A percentile compares a stretch with the other conserved stretches of the same genome.
These are phyloP conservation scores for Parasarocladium wereldwijsianum DNA, from an alignment of 2,329 filamentous ascomycete species.

Conservation along the genomic window DNA sequence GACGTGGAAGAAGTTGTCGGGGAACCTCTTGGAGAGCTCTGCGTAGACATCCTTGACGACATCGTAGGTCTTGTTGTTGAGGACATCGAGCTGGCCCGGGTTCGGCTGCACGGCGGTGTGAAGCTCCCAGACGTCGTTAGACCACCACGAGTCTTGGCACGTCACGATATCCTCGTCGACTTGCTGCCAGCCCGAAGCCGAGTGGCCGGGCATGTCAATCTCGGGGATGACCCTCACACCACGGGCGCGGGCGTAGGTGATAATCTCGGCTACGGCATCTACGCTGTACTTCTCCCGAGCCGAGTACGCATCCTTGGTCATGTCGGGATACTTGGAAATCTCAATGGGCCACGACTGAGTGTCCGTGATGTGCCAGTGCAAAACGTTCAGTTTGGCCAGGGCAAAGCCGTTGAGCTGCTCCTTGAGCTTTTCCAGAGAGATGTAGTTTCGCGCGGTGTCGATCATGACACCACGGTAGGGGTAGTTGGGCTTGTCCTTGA, in stretches of 20 bases:
- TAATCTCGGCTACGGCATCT: constrained; percentile 47
- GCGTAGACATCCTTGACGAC: constrained; percentile 60
- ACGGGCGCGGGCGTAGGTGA: constrained; percentile 52
- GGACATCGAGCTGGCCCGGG: constrained; percentile 61
- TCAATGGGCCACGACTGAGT: constrained; percentile 77
- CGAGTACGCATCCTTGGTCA: constrained; percentile 64
- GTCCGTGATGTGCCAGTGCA: constrained; percentile 73
- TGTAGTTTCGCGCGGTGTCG: constrained; percentile 63
- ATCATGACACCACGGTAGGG: constrained; percentile 66
- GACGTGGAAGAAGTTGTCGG: constrained; percentile 63
- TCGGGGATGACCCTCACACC: constrained; percentile 47
- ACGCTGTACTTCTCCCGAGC: constrained; percentile 52
- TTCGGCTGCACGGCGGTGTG: constrained; percentile 45
- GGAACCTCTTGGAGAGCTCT: constrained; percentile 62
- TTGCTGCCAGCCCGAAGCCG: constrained; percentile 38
- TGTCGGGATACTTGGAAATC: constrained; percentile 54
- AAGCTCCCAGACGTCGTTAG: constrained; percentile 37
- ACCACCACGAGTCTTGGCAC: constrained; percentile 44
- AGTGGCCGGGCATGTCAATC: constrained; percentile 47
- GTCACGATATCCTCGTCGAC: constrained; percentile 40
- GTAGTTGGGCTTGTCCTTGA: constrained; percentile 62
- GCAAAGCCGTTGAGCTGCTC: constrained; percentile 62
- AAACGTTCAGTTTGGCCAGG: constrained; percentile 70
- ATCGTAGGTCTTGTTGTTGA: constrained; percentile 50
- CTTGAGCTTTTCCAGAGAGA: constrained; percentile 50